Evolutionary conservation across 345 rosid genomes (phyloP).

Genomic region (Brassica incana): DNA sequence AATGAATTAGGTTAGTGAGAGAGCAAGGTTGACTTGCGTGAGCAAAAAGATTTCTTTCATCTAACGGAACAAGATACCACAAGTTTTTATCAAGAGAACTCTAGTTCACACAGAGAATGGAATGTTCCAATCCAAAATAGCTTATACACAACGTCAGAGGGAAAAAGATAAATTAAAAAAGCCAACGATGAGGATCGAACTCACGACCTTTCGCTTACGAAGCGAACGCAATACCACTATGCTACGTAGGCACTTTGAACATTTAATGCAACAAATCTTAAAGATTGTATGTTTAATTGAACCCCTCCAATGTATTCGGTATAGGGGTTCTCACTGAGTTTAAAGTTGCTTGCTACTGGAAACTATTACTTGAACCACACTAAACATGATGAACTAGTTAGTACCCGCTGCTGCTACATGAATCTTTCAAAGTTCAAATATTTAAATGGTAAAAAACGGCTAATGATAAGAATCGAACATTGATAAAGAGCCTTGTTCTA

Average conservation of each 20-base stretch:
- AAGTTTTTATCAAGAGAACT: not conserved
- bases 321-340: conserved; percentile 37
- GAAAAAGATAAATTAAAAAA: not conserved
- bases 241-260: conserved; percentile 64
- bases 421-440: conserved; percentile 8
- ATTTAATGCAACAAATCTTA: not conserved
- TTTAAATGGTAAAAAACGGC: conserved; percentile 31
- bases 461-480: conserved; percentile 23
- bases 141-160: not conserved
- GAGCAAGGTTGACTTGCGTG: not conserved
- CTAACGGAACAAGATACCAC: not conserved
- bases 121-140: not conserved
- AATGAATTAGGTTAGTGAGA: not conserved
- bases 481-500: conserved; percentile 17
- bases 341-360: conserved; percentile 41
- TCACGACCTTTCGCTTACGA: conserved; percentile 99
- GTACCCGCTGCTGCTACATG: conserved; percentile 41
- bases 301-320: conserved; percentile 1
- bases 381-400: conserved; percentile 19
- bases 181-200: conserved; percentile 94
- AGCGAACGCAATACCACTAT: conserved; percentile 99
- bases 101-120: not conserved
- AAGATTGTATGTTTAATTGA: not conserved
- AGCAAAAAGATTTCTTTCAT: not conserved
- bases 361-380: conserved; percentile 41